Conservation (phyloP, 306 rosid species). For the Acacia acuminata region DNA sequence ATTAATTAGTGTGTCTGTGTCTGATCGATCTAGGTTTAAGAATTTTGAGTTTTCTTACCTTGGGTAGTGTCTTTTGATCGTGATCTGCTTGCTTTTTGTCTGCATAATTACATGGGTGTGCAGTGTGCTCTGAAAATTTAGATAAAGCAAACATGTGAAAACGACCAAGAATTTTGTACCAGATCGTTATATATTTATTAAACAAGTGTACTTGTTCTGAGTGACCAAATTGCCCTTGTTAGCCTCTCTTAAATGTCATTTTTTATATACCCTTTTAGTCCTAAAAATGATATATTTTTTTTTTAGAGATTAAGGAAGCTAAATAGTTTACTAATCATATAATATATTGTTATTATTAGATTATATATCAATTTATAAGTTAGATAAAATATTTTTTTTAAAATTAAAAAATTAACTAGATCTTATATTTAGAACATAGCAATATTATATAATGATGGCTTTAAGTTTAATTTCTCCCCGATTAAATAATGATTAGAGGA, state of each 20-base stretch:
- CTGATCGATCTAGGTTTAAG: background rate
- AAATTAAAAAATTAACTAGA: no score
- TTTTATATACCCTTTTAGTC: no score
- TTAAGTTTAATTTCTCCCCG: background rate
- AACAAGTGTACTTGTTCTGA: background rate
- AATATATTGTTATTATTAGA: no score
- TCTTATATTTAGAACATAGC: fast-evolving
- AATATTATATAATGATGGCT: background rate
- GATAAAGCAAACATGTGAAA: constrained; percentile 4
- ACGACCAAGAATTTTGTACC: background rate
- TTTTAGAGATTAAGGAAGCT: no score
- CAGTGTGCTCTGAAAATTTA: background rate
- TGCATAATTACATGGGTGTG: background rate
- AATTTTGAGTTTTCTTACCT: background rate
- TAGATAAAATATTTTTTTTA: no score
- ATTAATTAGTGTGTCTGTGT: background rate
- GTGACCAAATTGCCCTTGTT: background rate
- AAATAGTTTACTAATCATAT: no score
- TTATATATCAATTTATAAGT: no score
- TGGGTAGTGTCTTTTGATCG: background rate
- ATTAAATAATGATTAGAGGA: no score
- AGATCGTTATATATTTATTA: background rate
- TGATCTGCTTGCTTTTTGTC: background rate
- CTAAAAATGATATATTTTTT: no score
- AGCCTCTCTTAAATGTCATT: background rate